Base-by-base conservation (phyloP, 306 rosid species). In the Adenanthera pavonina region DNA sequence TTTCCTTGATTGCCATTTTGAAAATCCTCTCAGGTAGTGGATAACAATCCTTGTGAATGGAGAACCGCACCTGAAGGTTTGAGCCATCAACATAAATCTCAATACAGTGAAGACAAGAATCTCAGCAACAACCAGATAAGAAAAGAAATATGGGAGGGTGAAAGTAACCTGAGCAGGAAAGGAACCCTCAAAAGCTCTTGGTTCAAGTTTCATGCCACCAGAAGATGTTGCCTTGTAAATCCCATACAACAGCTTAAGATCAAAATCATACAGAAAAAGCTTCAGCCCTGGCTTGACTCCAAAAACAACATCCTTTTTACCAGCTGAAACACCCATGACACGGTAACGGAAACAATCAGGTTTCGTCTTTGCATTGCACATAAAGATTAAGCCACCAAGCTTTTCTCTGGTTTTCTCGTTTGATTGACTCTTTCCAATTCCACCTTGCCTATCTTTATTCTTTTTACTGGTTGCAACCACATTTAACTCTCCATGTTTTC, bases 361-460 rank as follows among this genome's bases (percentile, higher is more conserved):
- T 83, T 90, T 95, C 46, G 99, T 93, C 84, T 92, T 95, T 81
- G 89, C 85, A 76, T 81, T 95, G 92, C 99, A 95, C 99, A 95
- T 90, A 88, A 95, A 95, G 86, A 95, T 95, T 76, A 89, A 73
- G 75, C 99, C 99, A 74, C 94, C 99, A 71, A 88, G 84, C 48
- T 82, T 93, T 85, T 92, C 97, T 48, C 80, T 80, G 70, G 47
- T 81, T 49, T 41, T 74, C 57, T 80, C 88, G 25, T 68, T 76
- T 10, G 60, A 69, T 59, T 15, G 80, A 75, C 43, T 72, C 69
- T 81, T 90, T 43, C 73, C 84, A 35, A 3, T 56, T 52, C 71
- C 81, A 41, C 74, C 84, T 44, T 3, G 52, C 47, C 65, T 85
- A 61, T 72, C 85, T 70, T 85, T 84, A 44, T 53, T 81, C 80